Conservation (phyloP, 345 rosid species). For the Garcia nutans region DNA sequence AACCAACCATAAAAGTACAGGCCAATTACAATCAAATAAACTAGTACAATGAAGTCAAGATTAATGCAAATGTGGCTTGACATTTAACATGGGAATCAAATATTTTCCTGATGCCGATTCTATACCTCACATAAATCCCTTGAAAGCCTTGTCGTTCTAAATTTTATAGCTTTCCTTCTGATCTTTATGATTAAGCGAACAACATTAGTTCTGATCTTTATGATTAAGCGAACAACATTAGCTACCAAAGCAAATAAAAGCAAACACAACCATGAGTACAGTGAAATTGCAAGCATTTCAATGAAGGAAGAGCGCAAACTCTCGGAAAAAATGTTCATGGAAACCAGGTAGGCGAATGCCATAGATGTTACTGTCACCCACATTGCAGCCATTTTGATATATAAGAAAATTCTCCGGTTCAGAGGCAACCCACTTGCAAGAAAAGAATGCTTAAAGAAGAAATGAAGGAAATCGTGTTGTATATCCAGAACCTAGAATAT, state of each 20-base stretch:
- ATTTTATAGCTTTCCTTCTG: background rate
- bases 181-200: background rate
- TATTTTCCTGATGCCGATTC: background rate
- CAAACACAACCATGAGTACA: conserved; percentile 17
- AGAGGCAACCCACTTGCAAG: conserved; percentile 30
- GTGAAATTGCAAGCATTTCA: background rate
- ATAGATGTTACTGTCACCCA: conserved; percentile 18
- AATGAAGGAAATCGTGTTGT: conserved; percentile 17
- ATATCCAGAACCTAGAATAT: conserved; percentile 6
- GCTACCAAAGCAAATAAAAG: background rate
- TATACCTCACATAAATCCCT: background rate
- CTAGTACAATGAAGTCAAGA: background rate
- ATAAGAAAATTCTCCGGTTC: conserved; percentile 15
- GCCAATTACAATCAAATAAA: too few species aligned
- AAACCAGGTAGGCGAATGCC: conserved; percentile 17
- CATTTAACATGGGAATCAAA: too few species aligned
- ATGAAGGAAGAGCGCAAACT: background rate
- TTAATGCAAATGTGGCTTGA: background rate
- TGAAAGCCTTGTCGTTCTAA: background rate
- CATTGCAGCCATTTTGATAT: conserved; percentile 22
- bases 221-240: background rate
- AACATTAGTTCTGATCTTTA: background rate
- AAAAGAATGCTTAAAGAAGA: conserved; percentile 30
- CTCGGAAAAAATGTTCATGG: conserved; percentile 5
- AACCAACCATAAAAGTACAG: too few species aligned